A percentile compares a stretch with the other conserved stretches of the same genome.
Evolutionary conservation across 805 yeast genomes (phyloP).

Genomic region (Crinitomyces ghanaensis): DNA sequence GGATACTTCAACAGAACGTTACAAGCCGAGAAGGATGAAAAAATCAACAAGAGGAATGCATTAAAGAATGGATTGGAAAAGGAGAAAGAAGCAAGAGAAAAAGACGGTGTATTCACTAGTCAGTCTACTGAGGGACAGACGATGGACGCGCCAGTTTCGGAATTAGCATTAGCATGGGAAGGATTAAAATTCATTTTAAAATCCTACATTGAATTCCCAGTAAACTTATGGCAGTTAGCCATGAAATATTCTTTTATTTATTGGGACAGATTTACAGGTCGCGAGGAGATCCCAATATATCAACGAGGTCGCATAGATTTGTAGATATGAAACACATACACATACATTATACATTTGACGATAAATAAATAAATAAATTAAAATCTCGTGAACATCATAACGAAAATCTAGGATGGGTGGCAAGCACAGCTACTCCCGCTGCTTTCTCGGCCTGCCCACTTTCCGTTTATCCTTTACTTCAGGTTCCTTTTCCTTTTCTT

Average conservation of each 20-base stretch:
- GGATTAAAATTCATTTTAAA: constrained; percentile 54
- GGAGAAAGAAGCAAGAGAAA: constrained; percentile 2
- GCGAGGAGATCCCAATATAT: constrained; percentile 16
- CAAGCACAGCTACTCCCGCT: background rate
- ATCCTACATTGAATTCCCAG: constrained; percentile 65
- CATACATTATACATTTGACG: too few relatives aligned
- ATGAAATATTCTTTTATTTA: constrained; percentile 39
- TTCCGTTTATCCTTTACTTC: constrained; percentile 24
- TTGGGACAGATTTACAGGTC: constrained; percentile 76
- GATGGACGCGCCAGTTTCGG: constrained; percentile 38
- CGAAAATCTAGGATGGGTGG: background rate
- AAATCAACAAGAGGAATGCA: constrained; percentile 9
- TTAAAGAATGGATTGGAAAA: too few relatives aligned
- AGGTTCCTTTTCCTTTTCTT: constrained; percentile 17
- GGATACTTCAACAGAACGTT: constrained; percentile 40
- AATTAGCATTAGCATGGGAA: constrained; percentile 38
- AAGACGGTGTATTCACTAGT: background rate
- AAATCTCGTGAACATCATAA: too few relatives aligned
- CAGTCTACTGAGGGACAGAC: constrained; percentile 11
- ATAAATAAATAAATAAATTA: constrained; percentile 2
- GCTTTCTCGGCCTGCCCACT: constrained; percentile 3
- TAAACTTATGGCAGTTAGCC: constrained; percentile 39
- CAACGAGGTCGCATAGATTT: constrained; percentile 5
- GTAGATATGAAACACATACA: background rate
- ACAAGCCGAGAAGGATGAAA: constrained; percentile 9